Percentiles rank a stretch among this genome's conserved stretches.
phyloP scores from a whole-genome alignment of 2,329 filamentous ascomycete species.

The Pseudogymnoascus sp. region DNA sequence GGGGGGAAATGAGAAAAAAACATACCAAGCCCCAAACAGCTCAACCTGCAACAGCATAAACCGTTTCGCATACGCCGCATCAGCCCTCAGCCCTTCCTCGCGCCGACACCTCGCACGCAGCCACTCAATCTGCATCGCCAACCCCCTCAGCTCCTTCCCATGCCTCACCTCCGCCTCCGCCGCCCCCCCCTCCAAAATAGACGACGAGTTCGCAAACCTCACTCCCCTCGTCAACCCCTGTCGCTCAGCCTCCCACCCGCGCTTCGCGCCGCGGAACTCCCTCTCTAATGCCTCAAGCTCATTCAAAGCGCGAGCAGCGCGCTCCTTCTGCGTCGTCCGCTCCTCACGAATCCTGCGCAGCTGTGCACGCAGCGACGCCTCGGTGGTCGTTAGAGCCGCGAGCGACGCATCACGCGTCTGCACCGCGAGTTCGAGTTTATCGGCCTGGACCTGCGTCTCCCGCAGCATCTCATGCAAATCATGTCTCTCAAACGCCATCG shows the following conservation, averaged over 20 bases:
- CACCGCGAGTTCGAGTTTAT: constrained; percentile 65
- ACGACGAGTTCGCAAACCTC: constrained; percentile 32
- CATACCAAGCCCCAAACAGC: constrained; percentile 84
- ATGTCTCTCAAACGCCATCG: constrained; percentile 47
- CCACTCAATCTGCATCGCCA: constrained; percentile 86
- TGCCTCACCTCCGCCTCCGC: constrained; percentile 52
- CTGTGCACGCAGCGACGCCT: constrained; percentile 54
- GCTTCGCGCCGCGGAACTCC: constrained; percentile 31
- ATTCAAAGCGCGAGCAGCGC: constrained; percentile 16
- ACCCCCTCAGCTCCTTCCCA: constrained; percentile 66
- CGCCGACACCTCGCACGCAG: constrained; percentile 73
- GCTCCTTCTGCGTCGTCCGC: constrained; percentile 36
- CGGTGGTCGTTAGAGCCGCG: constrained; percentile 45
- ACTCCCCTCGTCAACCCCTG: constrained; percentile 32
- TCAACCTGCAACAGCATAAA: constrained; percentile 73
- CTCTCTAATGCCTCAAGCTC: constrained; percentile 27
- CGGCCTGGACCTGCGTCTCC: constrained; percentile 53
- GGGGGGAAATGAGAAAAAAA: constrained; percentile 24
- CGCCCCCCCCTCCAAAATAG: constrained; percentile 31
- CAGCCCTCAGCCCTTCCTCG: constrained; percentile 70
- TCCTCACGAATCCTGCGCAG: constrained; percentile 63
- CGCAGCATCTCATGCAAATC: constrained; percentile 54
- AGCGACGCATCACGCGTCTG: constrained; percentile 60
- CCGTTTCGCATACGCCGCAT: constrained; percentile 78
- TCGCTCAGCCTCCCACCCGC: constrained; percentile 40